Percentiles rank a stretch among this genome's conserved stretches.
phyloP scores from a whole-genome alignment of 768 basidiomycete genomes.

The Cystofilobasidium capitatum region DNA sequence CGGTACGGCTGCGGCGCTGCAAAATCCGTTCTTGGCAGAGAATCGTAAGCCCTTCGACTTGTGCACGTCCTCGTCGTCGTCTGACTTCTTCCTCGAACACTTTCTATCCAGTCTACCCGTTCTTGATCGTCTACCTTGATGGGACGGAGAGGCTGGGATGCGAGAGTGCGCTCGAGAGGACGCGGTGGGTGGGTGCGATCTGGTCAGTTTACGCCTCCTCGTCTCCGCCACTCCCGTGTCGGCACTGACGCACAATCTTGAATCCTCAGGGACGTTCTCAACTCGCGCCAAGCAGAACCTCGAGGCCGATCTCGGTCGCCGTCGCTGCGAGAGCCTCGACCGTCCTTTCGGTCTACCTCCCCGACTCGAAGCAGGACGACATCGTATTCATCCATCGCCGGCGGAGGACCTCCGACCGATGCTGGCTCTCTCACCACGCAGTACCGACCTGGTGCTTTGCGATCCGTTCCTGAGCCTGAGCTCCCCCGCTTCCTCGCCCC shows the following conservation, averaged over 20 bases:
- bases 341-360: no score
- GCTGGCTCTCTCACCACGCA: slow-evolving; percentile 1
- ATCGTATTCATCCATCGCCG: no score
- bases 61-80: no score
- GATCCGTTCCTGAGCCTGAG: not conserved
- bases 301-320: not conserved
- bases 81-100: not conserved
- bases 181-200: slow-evolving; percentile 13
- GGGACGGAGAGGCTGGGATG: slow-evolving; percentile 6
- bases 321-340: no score
- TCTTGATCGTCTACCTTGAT: not conserved
- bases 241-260: no score
- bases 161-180: slow-evolving; percentile 1
- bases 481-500: not conserved
- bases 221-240: no score
- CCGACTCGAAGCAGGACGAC: no score
- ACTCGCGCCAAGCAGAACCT: not conserved
- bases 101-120: not conserved
- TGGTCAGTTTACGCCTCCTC: not conserved
- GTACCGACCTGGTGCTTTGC: not conserved
- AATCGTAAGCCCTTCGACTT: not conserved
- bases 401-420: not conserved
- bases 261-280: slow-evolving; percentile 6
- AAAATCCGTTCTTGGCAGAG: not conserved
- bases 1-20: slow-evolving; percentile 5